Evolutionary conservation across 2,329 filamentous ascomycete genomes (phyloP).

Genomic region (Cercospora sojina): DNA sequence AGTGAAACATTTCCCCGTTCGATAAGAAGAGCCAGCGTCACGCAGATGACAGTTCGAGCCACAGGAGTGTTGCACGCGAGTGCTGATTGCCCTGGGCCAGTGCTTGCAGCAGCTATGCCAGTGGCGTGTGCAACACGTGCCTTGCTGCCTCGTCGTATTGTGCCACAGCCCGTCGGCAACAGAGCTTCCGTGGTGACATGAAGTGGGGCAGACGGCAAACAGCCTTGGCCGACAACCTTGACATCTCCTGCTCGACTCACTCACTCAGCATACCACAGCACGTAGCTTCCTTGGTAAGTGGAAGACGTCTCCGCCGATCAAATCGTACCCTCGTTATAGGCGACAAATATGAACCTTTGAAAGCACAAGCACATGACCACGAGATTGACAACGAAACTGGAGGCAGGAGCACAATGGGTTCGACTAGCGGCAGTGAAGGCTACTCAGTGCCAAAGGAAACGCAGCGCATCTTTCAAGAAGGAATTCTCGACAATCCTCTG

Average conservation of each 20-base stretch:
- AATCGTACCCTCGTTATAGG: not conserved
- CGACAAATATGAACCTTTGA: not conserved
- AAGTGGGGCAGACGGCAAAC: not conserved
- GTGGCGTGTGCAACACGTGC: not conserved
- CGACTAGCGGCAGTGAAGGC: not conserved
- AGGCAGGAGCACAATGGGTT: constrained; percentile 14
- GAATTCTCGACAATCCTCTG: constrained; percentile 47
- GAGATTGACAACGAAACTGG: not conserved
- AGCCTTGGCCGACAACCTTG: not conserved
- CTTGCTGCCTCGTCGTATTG: not conserved
- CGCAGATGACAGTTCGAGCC: too few relatives aligned
- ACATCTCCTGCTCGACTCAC: constrained; percentile 2
- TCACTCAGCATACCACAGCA: not conserved
- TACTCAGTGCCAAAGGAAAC: constrained; percentile 28
- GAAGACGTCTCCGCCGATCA: not conserved
- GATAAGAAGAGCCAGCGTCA: too few relatives aligned
- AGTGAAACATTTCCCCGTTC: too few relatives aligned
- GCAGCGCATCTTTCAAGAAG: constrained; percentile 39
- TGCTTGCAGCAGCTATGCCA: not conserved
- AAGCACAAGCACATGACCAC: not conserved
- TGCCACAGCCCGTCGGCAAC: not conserved
- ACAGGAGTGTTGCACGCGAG: not conserved
- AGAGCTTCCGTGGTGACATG: not conserved
- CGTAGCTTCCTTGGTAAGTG: not conserved
- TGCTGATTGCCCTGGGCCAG: not conserved